Evolutionary conservation across 2,329 filamentous ascomycete species (phyloP), one percentile per base, ranked within the genome.

Genomic region (Verticillium dahliae): DNA sequence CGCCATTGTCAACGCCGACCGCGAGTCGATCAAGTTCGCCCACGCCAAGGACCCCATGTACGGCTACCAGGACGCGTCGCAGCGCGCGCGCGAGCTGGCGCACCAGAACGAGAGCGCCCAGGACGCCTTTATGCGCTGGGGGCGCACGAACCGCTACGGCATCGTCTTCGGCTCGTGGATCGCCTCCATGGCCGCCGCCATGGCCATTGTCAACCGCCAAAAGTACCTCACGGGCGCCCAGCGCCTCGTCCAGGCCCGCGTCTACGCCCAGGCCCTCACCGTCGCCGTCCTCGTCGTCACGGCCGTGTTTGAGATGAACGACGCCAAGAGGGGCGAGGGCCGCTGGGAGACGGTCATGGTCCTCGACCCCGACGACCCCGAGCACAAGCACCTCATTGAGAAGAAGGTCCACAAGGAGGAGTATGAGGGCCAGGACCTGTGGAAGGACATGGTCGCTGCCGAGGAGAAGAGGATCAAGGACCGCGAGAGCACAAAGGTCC

Each of bases 231-330:
- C 83, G 58, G 88, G 86, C 2, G 79, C 84, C 63, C 93, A 97
- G 81, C 97, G 97, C 82, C 79, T 97, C 27, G 93, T 97, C 15
- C 93, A 97, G 82, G 93, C 92, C 31, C 89, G 93, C 84, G 90
- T 97, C 66, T 97, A 97, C 76, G 93, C 93, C 3, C 93, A 97
- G 80, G 92, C 90, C 6, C 79, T 96, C 69, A 96, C 93, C 5
- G 80, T 97, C 56, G 90, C 89, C 65, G 91, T 97, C 59, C 81
- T 97, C 61, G 84, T 96, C 71, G 86, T 91, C 61, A 90, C 87
- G 37, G 92, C 94, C 56, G 90, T 86, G 11, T 90, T 97, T 69
- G 93, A 97, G 85, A 81, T 85, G 66, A 77, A 76, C 60, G 95
- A 99, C 75, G 90, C 89, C 67, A 88, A 87, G 72, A 85, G 84